Percentiles rank a stretch among this genome's conserved stretches.
These are phyloP conservation scores for Colletotrichum tanaceti DNA, from an alignment of 2,329 filamentous ascomycete species.

Conservation along the genomic window DNA sequence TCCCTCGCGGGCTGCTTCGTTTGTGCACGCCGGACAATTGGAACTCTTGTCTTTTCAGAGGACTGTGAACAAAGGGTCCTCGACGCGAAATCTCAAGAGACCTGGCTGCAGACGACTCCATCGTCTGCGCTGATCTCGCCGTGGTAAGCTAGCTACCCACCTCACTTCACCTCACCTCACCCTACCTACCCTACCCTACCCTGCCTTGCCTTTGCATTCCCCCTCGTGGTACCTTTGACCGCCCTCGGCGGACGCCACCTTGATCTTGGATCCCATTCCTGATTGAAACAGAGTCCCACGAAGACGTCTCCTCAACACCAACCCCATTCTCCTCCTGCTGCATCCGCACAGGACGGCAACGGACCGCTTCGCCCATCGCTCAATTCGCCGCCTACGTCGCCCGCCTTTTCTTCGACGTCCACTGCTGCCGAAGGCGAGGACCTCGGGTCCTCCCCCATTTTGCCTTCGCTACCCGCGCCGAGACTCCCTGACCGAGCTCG, in stretches of 20 bases:
- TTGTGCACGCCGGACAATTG: slow-evolving; percentile 15
- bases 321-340: slow-evolving; percentile 67
- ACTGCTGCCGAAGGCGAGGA: slow-evolving; percentile 69
- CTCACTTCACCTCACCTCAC: slow-evolving; percentile 16
- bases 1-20: slow-evolving; percentile 28
- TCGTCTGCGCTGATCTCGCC: slow-evolving; percentile 73
- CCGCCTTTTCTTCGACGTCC: slow-evolving; percentile 70
- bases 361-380: slow-evolving; percentile 52
- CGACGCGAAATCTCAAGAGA: slow-evolving; percentile 55
- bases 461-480: slow-evolving; percentile 70
- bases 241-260: slow-evolving; percentile 33
- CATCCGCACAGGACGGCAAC: slow-evolving; percentile 69
- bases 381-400: slow-evolving; percentile 60
- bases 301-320: slow-evolving; percentile 68
- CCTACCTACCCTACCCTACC: slow-evolving; percentile 40
- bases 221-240: slow-evolving; percentile 9
- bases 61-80: slow-evolving; percentile 40
- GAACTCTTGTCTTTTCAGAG: slow-evolving; percentile 10
- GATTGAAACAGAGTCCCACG: slow-evolving; percentile 51
- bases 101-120: slow-evolving; percentile 69
- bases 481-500: slow-evolving; percentile 66
- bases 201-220: slow-evolving; percentile 18
- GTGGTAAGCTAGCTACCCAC: slow-evolving; percentile 55
- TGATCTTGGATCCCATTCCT: slow-evolving; percentile 26
- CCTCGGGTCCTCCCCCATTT: slow-evolving; percentile 66